Base-by-base conservation (phyloP, 2,329 filamentous ascomycete genomes). In the Fusarium nelsonii region DNA sequence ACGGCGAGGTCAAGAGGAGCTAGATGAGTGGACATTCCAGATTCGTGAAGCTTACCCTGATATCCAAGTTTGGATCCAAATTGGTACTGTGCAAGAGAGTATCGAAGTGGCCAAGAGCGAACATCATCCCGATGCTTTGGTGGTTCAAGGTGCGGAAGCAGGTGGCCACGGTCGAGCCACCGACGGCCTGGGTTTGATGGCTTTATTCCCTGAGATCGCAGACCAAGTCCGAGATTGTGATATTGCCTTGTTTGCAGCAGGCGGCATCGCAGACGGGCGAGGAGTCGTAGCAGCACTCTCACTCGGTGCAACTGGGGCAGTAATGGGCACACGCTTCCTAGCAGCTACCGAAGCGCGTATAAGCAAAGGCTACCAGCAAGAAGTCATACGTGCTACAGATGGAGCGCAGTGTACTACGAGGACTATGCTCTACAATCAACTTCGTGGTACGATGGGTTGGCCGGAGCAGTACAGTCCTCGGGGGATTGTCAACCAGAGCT, bases 321-420 rank as follows among this genome's bases (percentile, higher is more conserved):
- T 83, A 0, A 82, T 92, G 81, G 90, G 90, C 0, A 92, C 90
- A 1, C 82, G 88, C 9, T 89, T 91, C 58, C 82, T 92, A 1
- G 88, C 87, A 0, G 71, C 79, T 1, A 71, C 59, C 0, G 81
- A 84, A 67, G 75, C 81, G 1, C 77, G 80, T 8, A 79, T 83
- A 36, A 74, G 68, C 49, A 76, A 74, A 56, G 81, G 79, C 1
- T 84, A 83, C 45, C 81, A 81, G 51, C 67, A 79, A n/a, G 82
- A 82, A 52, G 76, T 84, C 1, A 61, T 84, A 1, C 75, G 78
- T 2, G 81, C 82, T 0, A 63, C 67, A 2, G 81, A 84, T 36
- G 82, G 82, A 9, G 82, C 77, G 1, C 68, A 56, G 12, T 75
- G 63, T 12, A 84, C 82, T 10, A 75, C 78, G 1, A 78, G 81